Percentiles rank a stretch among this genome's conserved stretches.
Conservation (phyloP, 371 early-diverging fungal genomes). For the Zychaea mexicana region DNA sequence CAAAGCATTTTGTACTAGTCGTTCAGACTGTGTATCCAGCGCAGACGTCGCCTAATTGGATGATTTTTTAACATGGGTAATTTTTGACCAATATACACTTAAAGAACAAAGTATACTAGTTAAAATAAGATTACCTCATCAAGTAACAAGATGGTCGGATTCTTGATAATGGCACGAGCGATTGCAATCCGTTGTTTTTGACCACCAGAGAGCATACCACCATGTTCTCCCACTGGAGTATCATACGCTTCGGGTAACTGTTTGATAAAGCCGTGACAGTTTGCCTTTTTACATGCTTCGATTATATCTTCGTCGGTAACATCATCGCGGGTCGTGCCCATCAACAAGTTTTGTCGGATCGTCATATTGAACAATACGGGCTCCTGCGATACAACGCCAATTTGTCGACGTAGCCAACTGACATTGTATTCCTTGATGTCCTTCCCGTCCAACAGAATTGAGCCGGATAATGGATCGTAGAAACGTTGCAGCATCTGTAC, state of each 20-base stretch:
- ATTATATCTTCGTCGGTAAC: conserved; percentile 36
- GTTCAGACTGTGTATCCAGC: conserved; percentile 76
- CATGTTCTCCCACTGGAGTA: conserved; percentile 67
- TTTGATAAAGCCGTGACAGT: conserved; percentile 75
- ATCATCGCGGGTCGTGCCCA: conserved; percentile 45
- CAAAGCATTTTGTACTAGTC: conserved; percentile 74
- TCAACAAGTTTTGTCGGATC: conserved; percentile 28
- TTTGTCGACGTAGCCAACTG: conserved; percentile 44
- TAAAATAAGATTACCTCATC: conserved; percentile 39
- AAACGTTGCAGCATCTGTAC: conserved; percentile 74
- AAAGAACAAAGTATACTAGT: background rate
- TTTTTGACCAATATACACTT: background rate
- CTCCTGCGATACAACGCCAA: conserved; percentile 64
- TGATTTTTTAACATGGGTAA: no score
- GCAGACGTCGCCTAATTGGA: conserved; percentile 67
- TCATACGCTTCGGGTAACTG: conserved; percentile 75
- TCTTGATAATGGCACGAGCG: conserved; percentile 81
- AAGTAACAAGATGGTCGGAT: conserved; percentile 65
- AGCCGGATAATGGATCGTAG: conserved; percentile 59
- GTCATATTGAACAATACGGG: conserved; percentile 68
- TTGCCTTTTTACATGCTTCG: conserved; percentile 65
- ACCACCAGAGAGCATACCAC: conserved; percentile 78
- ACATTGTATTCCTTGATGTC: conserved; percentile 48
- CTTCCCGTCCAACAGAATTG: conserved; percentile 41
- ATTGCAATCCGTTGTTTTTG: conserved; percentile 70